Evolutionary conservation across 306 rosid species (phyloP).

Genomic region (Castanea sativa): DNA sequence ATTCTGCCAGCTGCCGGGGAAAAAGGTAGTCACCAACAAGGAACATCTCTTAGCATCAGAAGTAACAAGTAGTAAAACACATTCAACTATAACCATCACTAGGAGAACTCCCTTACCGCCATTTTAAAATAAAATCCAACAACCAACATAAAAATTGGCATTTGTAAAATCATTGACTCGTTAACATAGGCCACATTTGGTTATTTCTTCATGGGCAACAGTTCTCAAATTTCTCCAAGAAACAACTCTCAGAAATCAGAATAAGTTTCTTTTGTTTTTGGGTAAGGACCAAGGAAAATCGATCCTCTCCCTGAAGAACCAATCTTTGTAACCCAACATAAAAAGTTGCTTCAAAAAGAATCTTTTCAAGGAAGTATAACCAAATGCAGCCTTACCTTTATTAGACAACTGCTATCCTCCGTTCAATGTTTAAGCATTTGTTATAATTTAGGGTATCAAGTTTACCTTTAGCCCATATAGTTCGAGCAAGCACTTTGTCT

Average conservation of each 20-base stretch:
- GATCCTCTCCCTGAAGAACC: slow-evolving; percentile 1
- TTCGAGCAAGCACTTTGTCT: slow-evolving; percentile 92
- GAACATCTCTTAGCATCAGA: slow-evolving; percentile 56
- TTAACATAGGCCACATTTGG: slow-evolving; percentile 18
- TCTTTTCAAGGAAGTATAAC: slow-evolving; percentile 4
- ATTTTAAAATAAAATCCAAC: slow-evolving; percentile 10
- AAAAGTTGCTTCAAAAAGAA: background rate
- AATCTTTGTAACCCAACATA: background rate
- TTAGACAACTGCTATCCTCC: slow-evolving; percentile 3
- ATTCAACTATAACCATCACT: slow-evolving; percentile 19
- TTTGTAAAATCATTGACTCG: slow-evolving; percentile 2
- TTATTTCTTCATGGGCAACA: slow-evolving; percentile 1
- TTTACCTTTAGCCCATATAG: slow-evolving; percentile 94
- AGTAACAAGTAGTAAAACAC: slow-evolving; percentile 16
- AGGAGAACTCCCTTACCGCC: slow-evolving; percentile 18
- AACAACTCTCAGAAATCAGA: slow-evolving; percentile 4
- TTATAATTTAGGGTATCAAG: slow-evolving; percentile 31
- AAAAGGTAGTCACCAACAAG: slow-evolving; percentile 61
- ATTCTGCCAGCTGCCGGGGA: slow-evolving; percentile 76
- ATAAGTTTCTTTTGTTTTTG: slow-evolving; percentile 10
- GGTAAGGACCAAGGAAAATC: background rate
- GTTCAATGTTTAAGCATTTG: slow-evolving; percentile 7
- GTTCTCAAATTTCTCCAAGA: slow-evolving; percentile 8
- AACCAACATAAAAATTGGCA: slow-evolving; percentile 8
- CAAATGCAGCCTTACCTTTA: slow-evolving; percentile 1